Base-by-base conservation (phyloP, 2,329 filamentous ascomycete genomes). In the Fusarium heterosporum region DNA sequence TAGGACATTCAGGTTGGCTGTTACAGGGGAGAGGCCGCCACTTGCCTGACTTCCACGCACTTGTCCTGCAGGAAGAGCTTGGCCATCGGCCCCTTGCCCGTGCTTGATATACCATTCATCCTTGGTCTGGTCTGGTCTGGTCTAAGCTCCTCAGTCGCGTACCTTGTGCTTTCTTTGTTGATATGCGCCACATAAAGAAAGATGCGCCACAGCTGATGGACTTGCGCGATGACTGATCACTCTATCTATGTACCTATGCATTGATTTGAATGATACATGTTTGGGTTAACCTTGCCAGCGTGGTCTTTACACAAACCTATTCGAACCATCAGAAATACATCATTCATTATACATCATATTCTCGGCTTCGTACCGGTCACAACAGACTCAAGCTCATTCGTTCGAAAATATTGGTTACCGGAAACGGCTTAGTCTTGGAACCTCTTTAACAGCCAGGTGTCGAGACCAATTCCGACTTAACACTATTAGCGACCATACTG, bases 371-470 rank as follows among this genome's bases (percentile, higher is more conserved):
- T 36, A 38, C 55, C 30, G 17, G 34, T 39, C 19, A 29, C 29
- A 39, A 42, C 36, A 50, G 43, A 39, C 39, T 29, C 19, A 19
- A 25, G 13, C 25, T 17, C 34, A 32, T 41, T 40, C 42, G n/a
- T 28, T 43, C 26, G 28, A 43, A 61, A 65, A 46, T n/a, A 46
- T 65, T 68, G 30, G 49, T 61, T 64, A 26, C 60, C 56, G 30
- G 48, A 66, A 68, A 19, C 29, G 59, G 64, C 29, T 42, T 68
- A 67, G 64, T 52, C 11, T 40, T 19, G 10, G 26, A 61, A 14
- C 38, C 39, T 51, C 45, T 17, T 40, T 40, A 65, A 55, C 43
- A 64, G 64, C 60, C 64, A 67, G 55, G 64, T 67, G 64, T 67
- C 64, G 46, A 56, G 55, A 68, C 60, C 51, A 60, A 42, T 58